phyloP scores from a whole-genome alignment of 208 protist genomes.

The Crithidia bombi region DNA sequence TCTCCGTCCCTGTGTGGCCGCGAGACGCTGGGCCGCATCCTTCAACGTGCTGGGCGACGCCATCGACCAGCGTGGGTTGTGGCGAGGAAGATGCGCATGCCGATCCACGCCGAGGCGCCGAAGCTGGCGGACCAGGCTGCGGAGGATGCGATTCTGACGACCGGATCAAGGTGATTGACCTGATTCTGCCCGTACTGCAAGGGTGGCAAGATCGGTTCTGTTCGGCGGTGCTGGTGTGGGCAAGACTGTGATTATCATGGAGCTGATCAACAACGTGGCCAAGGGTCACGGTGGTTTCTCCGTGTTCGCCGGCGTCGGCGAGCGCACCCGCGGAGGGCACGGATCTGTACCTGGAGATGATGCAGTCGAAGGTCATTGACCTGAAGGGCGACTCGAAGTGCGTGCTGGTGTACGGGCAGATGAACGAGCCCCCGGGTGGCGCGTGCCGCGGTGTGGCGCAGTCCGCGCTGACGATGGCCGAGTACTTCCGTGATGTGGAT shows the following conservation, averaged over 20 bases:
- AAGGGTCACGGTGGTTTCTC: slow-evolving; percentile 99
- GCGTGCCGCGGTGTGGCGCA: slow-evolving; percentile 98
- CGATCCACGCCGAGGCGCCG: slow-evolving; percentile 96
- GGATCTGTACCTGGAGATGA: slow-evolving; percentile 99
- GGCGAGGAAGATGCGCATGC: slow-evolving; percentile 80
- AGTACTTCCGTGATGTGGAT: slow-evolving; percentile 99
- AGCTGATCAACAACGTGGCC: slow-evolving; percentile 99
- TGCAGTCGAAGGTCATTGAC: slow-evolving; percentile 95
- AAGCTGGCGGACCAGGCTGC: slow-evolving; percentile 94
- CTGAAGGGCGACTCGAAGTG: slow-evolving; percentile 96
- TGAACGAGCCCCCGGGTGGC: slow-evolving; percentile 99
- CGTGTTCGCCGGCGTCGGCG: slow-evolving; percentile 98
- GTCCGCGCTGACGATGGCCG: slow-evolving; percentile 97
- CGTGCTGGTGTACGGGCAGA: slow-evolving; percentile 99
- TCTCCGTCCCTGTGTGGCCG: slow-evolving; percentile 97
- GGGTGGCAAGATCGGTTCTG: slow-evolving; percentile 99
- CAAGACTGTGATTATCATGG: slow-evolving; percentile 99
- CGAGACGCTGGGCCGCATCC: slow-evolving; percentile 96
- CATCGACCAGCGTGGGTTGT: slow-evolving; percentile 97
- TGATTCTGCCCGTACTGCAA: slow-evolving; percentile 98
- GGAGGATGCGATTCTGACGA: slow-evolving; percentile 95
- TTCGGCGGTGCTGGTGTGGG: slow-evolving; percentile 99
- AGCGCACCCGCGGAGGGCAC: slow-evolving; percentile 98
- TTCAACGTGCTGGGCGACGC: slow-evolving; percentile 99
- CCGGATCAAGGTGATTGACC: slow-evolving; percentile 99